Conservation (phyloP, 257 asterid genomes). For the Primulina eburnea region DNA sequence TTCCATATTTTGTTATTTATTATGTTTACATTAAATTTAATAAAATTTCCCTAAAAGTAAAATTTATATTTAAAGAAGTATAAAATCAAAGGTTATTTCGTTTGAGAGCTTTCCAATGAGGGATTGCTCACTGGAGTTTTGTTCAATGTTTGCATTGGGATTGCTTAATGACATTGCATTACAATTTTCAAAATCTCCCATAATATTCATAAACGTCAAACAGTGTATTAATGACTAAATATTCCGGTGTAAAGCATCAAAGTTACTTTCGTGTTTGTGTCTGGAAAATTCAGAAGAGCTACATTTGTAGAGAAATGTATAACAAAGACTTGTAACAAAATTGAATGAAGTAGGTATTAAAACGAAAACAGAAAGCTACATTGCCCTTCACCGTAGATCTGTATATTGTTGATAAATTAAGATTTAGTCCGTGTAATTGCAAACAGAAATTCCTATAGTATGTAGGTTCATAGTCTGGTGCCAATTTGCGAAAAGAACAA, state of each 20-base stretch:
- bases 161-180: not conserved
- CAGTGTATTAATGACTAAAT: not conserved
- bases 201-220: too few species aligned
- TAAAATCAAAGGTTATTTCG: too few species aligned
- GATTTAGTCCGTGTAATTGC: not conserved
- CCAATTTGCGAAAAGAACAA: constrained; percentile 17
- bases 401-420: constrained; percentile 2
- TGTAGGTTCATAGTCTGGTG: not conserved
- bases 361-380: not conserved
- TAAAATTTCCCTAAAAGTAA: too few species aligned
- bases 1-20: too few species aligned
- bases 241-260: not conserved
- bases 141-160: too few species aligned
- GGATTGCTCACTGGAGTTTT: too few species aligned
- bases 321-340: not conserved
- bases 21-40: too few species aligned
- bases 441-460: constrained; percentile 13
- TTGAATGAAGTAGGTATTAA: not conserved
- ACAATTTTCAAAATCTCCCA: too few species aligned
- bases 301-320: not conserved
- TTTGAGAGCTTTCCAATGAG: too few species aligned
- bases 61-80: not conserved
- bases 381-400: not conserved
- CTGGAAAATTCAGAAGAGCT: not conserved
- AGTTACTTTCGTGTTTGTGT: not conserved